Conservation (phyloP, 2,329 filamentous ascomycete species). For the Colletotrichum tropicale region DNA sequence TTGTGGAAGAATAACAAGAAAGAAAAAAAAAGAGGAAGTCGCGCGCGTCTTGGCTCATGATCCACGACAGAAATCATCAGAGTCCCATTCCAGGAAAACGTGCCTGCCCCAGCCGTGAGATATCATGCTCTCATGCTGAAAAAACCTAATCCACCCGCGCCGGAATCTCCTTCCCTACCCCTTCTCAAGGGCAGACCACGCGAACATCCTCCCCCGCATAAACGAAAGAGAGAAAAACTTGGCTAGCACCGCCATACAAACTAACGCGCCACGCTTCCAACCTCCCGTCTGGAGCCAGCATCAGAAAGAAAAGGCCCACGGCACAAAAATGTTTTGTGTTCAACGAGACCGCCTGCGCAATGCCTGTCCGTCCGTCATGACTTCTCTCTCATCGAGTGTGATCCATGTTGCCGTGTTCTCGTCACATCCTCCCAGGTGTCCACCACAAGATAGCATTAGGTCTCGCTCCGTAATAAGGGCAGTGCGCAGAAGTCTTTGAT, state of each 20-base stretch:
- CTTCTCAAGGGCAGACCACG: neutral
- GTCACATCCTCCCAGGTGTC: neutral
- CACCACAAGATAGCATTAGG: neutral
- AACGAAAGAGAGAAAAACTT: slow-evolving; percentile 24
- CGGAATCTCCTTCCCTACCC: neutral
- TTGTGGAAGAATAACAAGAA: neutral
- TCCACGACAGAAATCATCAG: slow-evolving; percentile 15
- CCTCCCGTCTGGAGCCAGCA: neutral
- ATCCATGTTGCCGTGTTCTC: neutral
- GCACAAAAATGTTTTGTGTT: neutral
- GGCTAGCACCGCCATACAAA: slow-evolving; percentile 21
- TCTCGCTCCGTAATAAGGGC: neutral
- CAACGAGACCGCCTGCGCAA: slow-evolving; percentile 4
- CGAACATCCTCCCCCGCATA: neutral
- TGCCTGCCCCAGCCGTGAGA: slow-evolving; percentile 19
- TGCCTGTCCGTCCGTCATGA: neutral
- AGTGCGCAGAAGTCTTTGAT: neutral
- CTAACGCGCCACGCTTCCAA: slow-evolving; percentile 21
- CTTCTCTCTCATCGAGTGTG: neutral
- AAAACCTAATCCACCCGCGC: neutral
- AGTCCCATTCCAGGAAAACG: slow-evolving; percentile 13
- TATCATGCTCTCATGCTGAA: slow-evolving; percentile 18
- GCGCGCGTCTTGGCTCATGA: neutral
- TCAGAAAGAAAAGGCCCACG: neutral
- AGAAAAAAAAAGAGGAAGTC: neutral